phyloP scores from a whole-genome alignment of 2,329 filamentous ascomycete genomes.

The Nannizzia gypsea region DNA sequence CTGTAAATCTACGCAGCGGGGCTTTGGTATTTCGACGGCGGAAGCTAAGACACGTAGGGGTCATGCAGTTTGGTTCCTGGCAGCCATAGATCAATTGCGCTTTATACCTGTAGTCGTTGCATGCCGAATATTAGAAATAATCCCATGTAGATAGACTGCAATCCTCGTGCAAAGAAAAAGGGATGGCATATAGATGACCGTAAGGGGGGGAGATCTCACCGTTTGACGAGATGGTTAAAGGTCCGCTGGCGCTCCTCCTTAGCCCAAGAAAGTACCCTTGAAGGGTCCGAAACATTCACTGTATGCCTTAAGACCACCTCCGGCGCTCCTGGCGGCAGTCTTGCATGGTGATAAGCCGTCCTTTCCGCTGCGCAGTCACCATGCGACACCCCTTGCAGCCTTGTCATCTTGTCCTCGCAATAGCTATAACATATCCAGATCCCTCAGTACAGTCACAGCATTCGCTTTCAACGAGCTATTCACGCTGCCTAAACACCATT shows the following conservation, averaged over 20 bases:
- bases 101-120: slow-evolving; percentile 50
- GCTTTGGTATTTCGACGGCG: slow-evolving; percentile 55
- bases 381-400: slow-evolving; percentile 30
- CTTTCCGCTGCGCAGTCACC: slow-evolving; percentile 18
- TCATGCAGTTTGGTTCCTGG: slow-evolving; percentile 54
- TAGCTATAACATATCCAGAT: slow-evolving; percentile 19
- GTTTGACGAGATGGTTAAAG: slow-evolving; percentile 53
- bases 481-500: not conserved
- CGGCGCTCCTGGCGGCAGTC: slow-evolving; percentile 31
- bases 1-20: slow-evolving; percentile 66
- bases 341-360: slow-evolving; percentile 22
- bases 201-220: slow-evolving; percentile 33
- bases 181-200: not conserved
- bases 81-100: slow-evolving; percentile 75
- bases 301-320: slow-evolving; percentile 31
- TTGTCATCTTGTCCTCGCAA: slow-evolving; percentile 26
- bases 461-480: not conserved
- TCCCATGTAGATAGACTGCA: not conserved
- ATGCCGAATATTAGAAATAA: slow-evolving; percentile 9
- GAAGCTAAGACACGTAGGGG: slow-evolving; percentile 68
- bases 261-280: slow-evolving; percentile 28
- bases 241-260: slow-evolving; percentile 30
- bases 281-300: slow-evolving; percentile 28
- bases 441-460: not conserved
- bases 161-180: not conserved